These are phyloP conservation scores for Pseudozyma sp. DNA, from an alignment of 1,284 basidiomycete genomes.

Conservation along the genomic window DNA sequence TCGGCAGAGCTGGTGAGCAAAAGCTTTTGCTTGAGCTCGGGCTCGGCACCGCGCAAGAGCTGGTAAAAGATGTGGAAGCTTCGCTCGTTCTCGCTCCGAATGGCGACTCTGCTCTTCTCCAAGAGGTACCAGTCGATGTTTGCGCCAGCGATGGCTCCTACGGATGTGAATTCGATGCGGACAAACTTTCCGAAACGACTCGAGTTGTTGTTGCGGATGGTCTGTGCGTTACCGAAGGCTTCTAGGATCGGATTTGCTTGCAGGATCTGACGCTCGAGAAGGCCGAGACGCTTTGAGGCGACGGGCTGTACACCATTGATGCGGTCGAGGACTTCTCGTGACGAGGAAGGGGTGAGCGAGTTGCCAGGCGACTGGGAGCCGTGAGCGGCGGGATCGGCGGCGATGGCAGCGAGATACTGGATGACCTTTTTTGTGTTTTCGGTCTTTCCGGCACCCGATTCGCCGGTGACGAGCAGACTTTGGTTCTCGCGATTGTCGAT, in stretches of 20 bases:
- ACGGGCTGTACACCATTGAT: conserved; percentile 57
- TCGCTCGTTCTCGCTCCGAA: conserved; percentile 74
- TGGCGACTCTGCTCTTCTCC: conserved; percentile 90
- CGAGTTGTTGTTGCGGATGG: conserved; percentile 98
- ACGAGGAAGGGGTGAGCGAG: conserved; percentile 49
- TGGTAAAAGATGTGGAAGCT: conserved; percentile 99
- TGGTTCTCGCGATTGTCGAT: conserved; percentile 96
- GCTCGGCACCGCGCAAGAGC: conserved; percentile 70
- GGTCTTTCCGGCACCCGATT: conserved; percentile 99
- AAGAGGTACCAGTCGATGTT: conserved; percentile 99
- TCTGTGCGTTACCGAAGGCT: conserved; percentile 98
- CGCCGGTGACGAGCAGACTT: conserved; percentile 98
- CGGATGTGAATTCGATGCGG: conserved; percentile 90
- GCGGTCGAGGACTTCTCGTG: conserved; percentile 59
- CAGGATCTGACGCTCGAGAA: conserved; percentile 94
- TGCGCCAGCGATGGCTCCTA: conserved; percentile 95
- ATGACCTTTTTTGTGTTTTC: conserved; percentile 99
- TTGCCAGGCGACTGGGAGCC: conserved; percentile 40
- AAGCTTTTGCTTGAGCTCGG: conserved; percentile 73
- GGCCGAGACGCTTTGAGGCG: conserved; percentile 74
- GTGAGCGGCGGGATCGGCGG: conserved; percentile 72
- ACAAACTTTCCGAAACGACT: conserved; percentile 98
- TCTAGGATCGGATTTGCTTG: conserved; percentile 98
- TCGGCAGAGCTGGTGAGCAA: conserved; percentile 79
- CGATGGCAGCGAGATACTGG: conserved; percentile 97